Evolutionary conservation across 441 rosid species (phyloP), one percentile per base, ranked within the genome.

Genomic region (Eutrema salsugineum): DNA sequence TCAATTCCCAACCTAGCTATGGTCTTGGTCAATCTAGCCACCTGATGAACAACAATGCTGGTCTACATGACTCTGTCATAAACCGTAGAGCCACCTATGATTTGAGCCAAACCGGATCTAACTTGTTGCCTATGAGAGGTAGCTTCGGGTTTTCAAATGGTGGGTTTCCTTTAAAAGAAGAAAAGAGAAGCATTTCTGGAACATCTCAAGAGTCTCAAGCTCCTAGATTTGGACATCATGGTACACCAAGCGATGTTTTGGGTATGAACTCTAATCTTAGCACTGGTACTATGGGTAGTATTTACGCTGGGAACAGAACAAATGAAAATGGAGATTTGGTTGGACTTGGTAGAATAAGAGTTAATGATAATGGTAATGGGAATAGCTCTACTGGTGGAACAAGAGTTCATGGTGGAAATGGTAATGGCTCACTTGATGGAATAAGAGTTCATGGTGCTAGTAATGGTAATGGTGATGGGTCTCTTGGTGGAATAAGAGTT

Each of bases 191-290:
- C 49, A 11, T 14, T 43, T 35, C 20, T 0, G 11, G n/a, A n/a
- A 40, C 57, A 60, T 61, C 63, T 62, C 69, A 71, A 39, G 53
- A 10, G 16, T 15, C 38, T 63, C 50, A 56, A 20, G 40, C 24
- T 40, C 63, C 44, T 22, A 3, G 3, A 2, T 53, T 20, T 66
- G 47, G 48, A 49, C 24, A 50, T n/a, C 50, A 32, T 50, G 40
- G 4, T 22, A 22, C 63, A 15, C 22, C 62, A 50, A 73, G 6
- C 8, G 1, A 30, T 59, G 55, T 4, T 15, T 59, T 32, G 60
- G 78, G 68, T 58, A 50, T 42, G 61, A 39, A 58, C 47, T 58
- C 46, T 43, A 32, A 39, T 30, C 30, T 14, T 8, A 50, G 0
- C 30, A 16, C 15, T 55, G 40, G 16, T 11, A 36, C 11, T 15